These are phyloP conservation scores for Colletotrichum echinochloae DNA, from an alignment of 2,329 filamentous ascomycete genomes.

Conservation along the genomic window DNA sequence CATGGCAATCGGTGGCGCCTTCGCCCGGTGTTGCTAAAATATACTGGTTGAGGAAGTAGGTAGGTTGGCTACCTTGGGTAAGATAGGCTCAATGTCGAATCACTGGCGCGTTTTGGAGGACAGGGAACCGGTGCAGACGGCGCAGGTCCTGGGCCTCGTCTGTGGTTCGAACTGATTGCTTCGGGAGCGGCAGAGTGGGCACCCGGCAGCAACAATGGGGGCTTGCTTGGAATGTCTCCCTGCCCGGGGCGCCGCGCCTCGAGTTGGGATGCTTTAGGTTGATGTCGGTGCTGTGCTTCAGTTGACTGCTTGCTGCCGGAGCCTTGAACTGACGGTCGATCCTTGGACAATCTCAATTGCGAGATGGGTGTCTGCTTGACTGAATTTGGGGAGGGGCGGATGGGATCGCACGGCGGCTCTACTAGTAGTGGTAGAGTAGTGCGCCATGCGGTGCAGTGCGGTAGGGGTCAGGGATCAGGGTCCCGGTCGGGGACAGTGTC, in stretches of 20 bases:
- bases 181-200: conserved; percentile 18
- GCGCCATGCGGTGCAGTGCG: conserved; percentile 23
- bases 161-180: conserved; percentile 35
- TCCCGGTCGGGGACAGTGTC: conserved; percentile 16
- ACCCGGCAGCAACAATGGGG: not conserved
- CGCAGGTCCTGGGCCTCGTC: conserved; percentile 31
- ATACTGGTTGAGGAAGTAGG: not conserved
- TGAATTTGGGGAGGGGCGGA: not conserved
- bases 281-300: conserved; percentile 31
- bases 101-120: conserved; percentile 32
- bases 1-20: conserved; percentile 6
- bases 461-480: conserved; percentile 20
- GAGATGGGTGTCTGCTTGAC: conserved; percentile 17
- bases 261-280: conserved; percentile 12
- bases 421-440: conserved; percentile 18
- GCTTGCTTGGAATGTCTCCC: conserved; percentile 1
- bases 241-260: not conserved
- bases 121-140: conserved; percentile 17
- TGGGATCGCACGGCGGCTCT: conserved; percentile 30
- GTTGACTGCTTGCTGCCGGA: conserved; percentile 26
- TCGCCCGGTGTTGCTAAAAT: not conserved
- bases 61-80: not conserved
- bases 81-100: conserved; percentile 17
- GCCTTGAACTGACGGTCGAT: conserved; percentile 28
- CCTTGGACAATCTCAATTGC: conserved; percentile 34